A percentile compares a stretch with the other conserved stretches of the same genome.
Evolutionary conservation across 1,284 basidiomycete species (phyloP).

Genomic region (Xerocomus minutiporus): DNA sequence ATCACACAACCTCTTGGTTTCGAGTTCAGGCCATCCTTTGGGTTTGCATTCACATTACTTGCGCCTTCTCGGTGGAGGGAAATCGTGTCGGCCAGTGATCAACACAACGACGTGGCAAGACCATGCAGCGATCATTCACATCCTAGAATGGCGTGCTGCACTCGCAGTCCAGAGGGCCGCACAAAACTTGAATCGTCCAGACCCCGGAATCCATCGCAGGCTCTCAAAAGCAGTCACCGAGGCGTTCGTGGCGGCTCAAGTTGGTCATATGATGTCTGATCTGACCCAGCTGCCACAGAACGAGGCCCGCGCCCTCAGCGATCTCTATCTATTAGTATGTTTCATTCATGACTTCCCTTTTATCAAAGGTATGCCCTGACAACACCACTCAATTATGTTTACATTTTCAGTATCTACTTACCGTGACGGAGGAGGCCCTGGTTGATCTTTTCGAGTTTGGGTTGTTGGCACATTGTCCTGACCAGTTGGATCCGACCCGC

Average conservation of each 20-base stretch:
- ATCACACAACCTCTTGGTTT: constrained; percentile 38
- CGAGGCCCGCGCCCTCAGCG: constrained; percentile 37
- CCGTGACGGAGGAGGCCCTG: constrained; percentile 50
- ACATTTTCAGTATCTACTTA: constrained; percentile 53
- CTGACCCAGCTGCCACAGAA: constrained; percentile 28
- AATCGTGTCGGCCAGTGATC: constrained; percentile 16
- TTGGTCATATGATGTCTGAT: constrained; percentile 44
- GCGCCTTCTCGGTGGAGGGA: constrained; percentile 39
- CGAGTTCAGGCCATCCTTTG: constrained; percentile 27
- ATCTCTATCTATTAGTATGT: constrained; percentile 51
- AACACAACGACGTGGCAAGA: constrained; percentile 10
- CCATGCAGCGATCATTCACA: constrained; percentile 33
- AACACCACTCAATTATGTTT: background rate
- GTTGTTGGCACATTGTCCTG: constrained; percentile 33
- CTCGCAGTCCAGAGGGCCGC: constrained; percentile 50
- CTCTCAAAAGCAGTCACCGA: constrained; percentile 63
- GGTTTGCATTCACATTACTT: constrained; percentile 53
- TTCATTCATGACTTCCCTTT: background rate
- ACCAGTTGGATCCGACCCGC: constrained; percentile 42
- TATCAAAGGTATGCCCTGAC: background rate
- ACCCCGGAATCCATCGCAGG: constrained; percentile 53
- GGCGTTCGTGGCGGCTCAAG: constrained; percentile 57
- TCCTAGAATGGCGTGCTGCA: constrained; percentile 63
- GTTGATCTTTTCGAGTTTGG: constrained; percentile 57
- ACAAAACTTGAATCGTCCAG: constrained; percentile 33